Percentiles rank a stretch among this genome's conserved stretches.
These are phyloP conservation scores for Coniophora puteana DNA, from an alignment of 1,284 basidiomycete genomes.

Conservation along the genomic window DNA sequence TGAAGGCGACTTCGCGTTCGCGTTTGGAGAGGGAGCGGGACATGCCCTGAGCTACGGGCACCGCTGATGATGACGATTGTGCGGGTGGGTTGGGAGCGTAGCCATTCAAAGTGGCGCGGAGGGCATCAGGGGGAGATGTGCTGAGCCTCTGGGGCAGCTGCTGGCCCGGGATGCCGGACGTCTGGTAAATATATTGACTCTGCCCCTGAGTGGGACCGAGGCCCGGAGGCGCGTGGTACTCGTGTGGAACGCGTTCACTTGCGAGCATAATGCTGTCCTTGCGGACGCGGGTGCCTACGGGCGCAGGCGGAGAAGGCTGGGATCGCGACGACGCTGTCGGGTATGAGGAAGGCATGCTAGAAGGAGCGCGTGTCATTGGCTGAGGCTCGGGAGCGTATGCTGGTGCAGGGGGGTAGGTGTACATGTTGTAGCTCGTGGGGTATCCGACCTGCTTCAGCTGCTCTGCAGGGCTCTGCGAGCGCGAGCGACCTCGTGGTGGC, in stretches of 20 bases:
- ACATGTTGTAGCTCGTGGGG: slow-evolving; percentile 25
- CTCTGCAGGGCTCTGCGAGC: slow-evolving; percentile 11
- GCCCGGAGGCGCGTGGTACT: slow-evolving; percentile 21
- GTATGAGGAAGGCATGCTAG: slow-evolving; percentile 11
- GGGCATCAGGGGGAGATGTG: no score
- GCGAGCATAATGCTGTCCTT: slow-evolving; percentile 33
- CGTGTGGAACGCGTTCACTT: slow-evolving; percentile 24
- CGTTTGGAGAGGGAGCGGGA: no score
- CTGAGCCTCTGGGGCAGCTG: neutral
- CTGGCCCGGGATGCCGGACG: no score
- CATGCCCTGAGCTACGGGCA: no score
- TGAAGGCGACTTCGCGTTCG: no score
- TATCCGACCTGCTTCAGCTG: slow-evolving; percentile 21
- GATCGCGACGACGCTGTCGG: slow-evolving; percentile 16
- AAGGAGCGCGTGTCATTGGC: neutral
- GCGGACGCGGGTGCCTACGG: slow-evolving; percentile 26
- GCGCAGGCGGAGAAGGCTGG: slow-evolving; percentile 28
- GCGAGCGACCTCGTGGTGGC: slow-evolving; percentile 20
- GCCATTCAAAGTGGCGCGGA: no score
- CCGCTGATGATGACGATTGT: no score
- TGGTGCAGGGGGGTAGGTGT: slow-evolving; percentile 19
- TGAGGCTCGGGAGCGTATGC: neutral
- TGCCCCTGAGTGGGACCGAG: no score
- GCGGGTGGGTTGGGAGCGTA: no score
- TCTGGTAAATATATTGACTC: no score